Percentiles rank a stretch among this genome's conserved stretches.
Conservation (phyloP, 2,329 filamentous ascomycete species). For the Colletotrichum musae region DNA sequence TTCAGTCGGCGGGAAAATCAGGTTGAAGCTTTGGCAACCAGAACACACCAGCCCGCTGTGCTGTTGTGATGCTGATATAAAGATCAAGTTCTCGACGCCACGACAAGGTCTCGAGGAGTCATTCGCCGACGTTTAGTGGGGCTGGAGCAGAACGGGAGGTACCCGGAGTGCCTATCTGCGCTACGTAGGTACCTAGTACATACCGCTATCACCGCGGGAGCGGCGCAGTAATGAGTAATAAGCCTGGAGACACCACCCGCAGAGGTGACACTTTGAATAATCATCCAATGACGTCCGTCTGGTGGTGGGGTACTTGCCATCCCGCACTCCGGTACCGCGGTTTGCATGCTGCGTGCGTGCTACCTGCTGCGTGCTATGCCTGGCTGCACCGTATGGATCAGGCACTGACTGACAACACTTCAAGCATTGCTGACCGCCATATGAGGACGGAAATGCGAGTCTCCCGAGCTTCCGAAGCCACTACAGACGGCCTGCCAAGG, state of each 20-base stretch:
- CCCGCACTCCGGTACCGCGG: slow-evolving; percentile 1
- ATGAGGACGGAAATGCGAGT: slow-evolving; percentile 14
- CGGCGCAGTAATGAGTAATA: background rate
- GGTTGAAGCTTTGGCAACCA: background rate
- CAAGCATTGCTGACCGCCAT: slow-evolving; percentile 23
- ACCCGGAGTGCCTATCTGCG: background rate
- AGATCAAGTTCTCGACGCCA: slow-evolving; percentile 5
- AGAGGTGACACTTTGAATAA: background rate
- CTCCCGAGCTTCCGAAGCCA: slow-evolving; percentile 24
- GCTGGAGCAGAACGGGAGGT: background rate
- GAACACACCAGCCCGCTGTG: background rate
- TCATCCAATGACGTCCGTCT: slow-evolving; percentile 32
- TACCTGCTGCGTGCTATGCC: background rate
- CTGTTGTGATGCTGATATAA: slow-evolving; percentile 11
- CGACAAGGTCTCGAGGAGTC: slow-evolving; percentile 22
- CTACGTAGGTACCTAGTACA: background rate
- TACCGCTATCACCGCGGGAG: slow-evolving; percentile 2
- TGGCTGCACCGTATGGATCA: slow-evolving; percentile 13
- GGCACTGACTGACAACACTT: background rate
- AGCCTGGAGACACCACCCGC: background rate
- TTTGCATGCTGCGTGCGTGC: no score
- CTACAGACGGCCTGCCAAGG: background rate
- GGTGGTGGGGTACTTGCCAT: slow-evolving; percentile 16
- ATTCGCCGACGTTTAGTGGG: slow-evolving; percentile 29
- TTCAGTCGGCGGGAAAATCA: background rate